Base-by-base conservation (phyloP, 164 flowering plant species). In the Platanus orientalis region DNA sequence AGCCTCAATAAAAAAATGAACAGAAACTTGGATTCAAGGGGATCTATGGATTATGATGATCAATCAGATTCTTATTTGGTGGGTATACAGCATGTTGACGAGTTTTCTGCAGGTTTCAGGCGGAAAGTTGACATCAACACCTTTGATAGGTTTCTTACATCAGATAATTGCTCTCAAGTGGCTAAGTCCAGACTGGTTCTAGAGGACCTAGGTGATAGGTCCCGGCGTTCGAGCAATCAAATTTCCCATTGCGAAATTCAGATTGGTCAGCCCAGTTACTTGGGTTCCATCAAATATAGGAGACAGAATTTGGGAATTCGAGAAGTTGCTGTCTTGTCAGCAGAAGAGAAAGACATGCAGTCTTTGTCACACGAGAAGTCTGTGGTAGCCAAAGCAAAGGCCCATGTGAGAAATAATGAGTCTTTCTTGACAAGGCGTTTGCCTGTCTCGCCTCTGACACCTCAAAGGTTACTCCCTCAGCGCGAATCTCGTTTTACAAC, bases 401-500 rank as follows among this genome's bases (percentile, higher is more conserved):
- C 29, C 28, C 27, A 29, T 29, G 21, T 40, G 42, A 62, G 21
- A 25, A 52, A 26, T 10, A 53, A 51, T 24, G 50, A 63, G 27
- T 21, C 51, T 1, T 24, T 27, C 66, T 26, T 27, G 17, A 26
- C 48, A 19, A 54, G 68, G 40, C 54, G 53, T 52, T 16, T 54
- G 32, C 59, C 67, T 26, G 69, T 71, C 61, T 69, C 64, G 56
- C 60, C 72, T 47, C 28, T 39, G 45, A 47, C 51, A 4, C 65
- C 78, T 27, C 84, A 62, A 50, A 81, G 78, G 69, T 73, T 71
- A 4, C 77, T 77, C 52, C 79, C 87, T 6, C 69, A 62, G 72
- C 80, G 79, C 3, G 81, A 78, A 52, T 78, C 89, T 49, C 85
- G 79, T 39, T 77, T 76, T 58, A 64, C 71, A 24, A 71, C 70